phyloP scores from a whole-genome alignment of 306 rosid genomes.

The Malus sieversii region DNA sequence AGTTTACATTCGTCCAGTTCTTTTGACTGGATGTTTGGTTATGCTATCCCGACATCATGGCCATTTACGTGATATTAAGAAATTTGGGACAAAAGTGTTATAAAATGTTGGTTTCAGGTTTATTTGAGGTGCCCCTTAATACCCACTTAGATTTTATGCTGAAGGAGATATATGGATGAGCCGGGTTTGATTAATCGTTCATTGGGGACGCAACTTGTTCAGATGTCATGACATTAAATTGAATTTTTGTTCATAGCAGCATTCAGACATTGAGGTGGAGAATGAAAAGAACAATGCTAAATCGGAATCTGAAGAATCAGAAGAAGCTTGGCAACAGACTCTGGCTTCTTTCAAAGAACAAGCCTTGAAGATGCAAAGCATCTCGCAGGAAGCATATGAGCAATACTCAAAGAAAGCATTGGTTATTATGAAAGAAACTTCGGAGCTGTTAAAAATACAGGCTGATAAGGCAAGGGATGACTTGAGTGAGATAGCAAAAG shows the following conservation, averaged over 20 bases:
- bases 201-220: background rate
- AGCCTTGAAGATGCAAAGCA: slow-evolving; percentile 58
- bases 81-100: background rate
- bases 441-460: slow-evolving; percentile 72
- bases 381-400: slow-evolving; percentile 83
- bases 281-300: slow-evolving; percentile 27
- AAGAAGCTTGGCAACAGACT: slow-evolving; percentile 73
- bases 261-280: slow-evolving; percentile 50
- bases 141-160: background rate
- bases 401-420: slow-evolving; percentile 68
- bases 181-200: background rate
- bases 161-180: background rate
- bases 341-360: slow-evolving; percentile 74
- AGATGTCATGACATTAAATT: background rate
- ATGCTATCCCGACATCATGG: background rate
- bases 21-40: background rate
- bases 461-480: slow-evolving; percentile 66
- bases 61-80: background rate
- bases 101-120: background rate
- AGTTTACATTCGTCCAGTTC: background rate
- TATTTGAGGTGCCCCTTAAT: background rate
- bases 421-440: slow-evolving; percentile 52
- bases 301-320: slow-evolving; percentile 45
- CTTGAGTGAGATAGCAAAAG: slow-evolving; percentile 56
- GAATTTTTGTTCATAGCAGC: slow-evolving; percentile 24